Percentiles rank a stretch among this genome's conserved stretches.
phyloP scores from a whole-genome alignment of 139 green algal genomes.

The Chlamydomonas schloesseri region DNA sequence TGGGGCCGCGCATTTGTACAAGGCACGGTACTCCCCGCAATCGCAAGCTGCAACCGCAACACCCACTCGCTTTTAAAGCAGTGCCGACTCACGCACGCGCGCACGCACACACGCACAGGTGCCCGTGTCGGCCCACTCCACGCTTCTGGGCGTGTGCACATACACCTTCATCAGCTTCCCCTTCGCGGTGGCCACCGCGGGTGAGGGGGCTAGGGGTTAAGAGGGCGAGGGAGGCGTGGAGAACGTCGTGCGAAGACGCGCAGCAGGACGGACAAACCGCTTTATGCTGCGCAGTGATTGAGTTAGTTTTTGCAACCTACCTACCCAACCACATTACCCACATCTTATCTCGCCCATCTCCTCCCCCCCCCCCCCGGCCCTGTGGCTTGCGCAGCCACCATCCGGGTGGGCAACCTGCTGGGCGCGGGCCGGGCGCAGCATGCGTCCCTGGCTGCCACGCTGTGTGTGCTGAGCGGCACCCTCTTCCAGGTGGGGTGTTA shows the following conservation, averaged over 20 bases:
- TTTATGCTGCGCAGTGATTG: too few relatives aligned
- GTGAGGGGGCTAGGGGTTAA: background rate
- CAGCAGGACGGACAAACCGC: too few relatives aligned
- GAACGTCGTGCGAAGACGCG: too few relatives aligned
- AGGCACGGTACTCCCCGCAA: too few relatives aligned
- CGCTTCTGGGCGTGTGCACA: constrained; percentile 58
- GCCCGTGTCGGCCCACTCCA: constrained; percentile 51
- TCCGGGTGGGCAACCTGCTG: constrained; percentile 71
- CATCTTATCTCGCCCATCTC: background rate
- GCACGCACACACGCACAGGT: background rate
- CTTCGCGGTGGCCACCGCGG: constrained; percentile 63
- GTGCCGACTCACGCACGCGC: too few relatives aligned
- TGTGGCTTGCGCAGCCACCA: constrained; percentile 43
- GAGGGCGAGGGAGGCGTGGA: too few relatives aligned
- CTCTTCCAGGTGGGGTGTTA: constrained; percentile 13
- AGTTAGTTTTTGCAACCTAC: too few relatives aligned
- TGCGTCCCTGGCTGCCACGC: constrained; percentile 34
- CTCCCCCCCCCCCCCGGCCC: background rate
- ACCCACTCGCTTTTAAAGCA: too few relatives aligned
- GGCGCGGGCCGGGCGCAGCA: constrained; percentile 41
- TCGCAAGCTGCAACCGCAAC: too few relatives aligned
- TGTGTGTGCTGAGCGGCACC: constrained; percentile 42
- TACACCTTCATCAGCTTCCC: constrained; percentile 65
- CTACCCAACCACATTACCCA: too few relatives aligned
- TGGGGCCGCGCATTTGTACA: too few relatives aligned